Percentiles rank a stretch among this genome's conserved stretches.
phyloP scores from a whole-genome alignment of 179 eudicot genomes.

The Gypsophila paniculata region DNA sequence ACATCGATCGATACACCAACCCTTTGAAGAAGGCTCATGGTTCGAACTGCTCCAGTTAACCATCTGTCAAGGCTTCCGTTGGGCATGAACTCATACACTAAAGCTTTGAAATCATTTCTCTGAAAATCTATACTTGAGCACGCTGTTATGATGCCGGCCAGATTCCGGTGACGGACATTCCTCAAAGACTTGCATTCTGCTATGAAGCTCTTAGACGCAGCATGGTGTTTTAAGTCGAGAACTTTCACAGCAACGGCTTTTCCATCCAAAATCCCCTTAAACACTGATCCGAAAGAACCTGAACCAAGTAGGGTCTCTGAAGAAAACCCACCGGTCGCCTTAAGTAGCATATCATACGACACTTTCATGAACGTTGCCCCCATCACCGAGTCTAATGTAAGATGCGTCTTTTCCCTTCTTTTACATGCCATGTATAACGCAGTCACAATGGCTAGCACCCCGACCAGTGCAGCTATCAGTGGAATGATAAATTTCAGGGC shows the following conservation, averaged over 20 bases:
- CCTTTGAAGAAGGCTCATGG: too few relatives aligned
- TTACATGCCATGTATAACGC: not conserved
- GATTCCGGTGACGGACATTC: too few relatives aligned
- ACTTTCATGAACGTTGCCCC: slow-evolving; percentile 9
- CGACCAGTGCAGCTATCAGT: not conserved
- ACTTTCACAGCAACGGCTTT: slow-evolving; percentile 26
- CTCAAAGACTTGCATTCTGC: too few relatives aligned
- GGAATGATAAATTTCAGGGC: not conserved
- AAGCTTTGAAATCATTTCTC: too few relatives aligned
- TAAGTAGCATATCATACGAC: slow-evolving; percentile 21
- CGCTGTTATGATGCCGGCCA: too few relatives aligned
- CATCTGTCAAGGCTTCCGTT: too few relatives aligned
- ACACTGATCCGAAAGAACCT: slow-evolving; percentile 26
- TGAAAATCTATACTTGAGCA: too few relatives aligned
- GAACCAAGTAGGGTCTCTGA: slow-evolving; percentile 17
- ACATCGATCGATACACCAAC: too few relatives aligned
- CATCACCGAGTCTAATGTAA: not conserved
- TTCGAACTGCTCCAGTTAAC: too few relatives aligned
- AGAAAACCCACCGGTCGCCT: slow-evolving; percentile 30
- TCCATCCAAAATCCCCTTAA: slow-evolving; percentile 20
- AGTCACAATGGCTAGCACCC: not conserved
- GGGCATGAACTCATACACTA: too few relatives aligned
- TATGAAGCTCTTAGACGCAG: slow-evolving; percentile 20
- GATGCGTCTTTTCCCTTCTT: not conserved
- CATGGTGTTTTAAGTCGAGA: slow-evolving; percentile 16